Evolutionary conservation across 257 asterid genomes (phyloP).

Genomic region (Solanum sejunctum): DNA sequence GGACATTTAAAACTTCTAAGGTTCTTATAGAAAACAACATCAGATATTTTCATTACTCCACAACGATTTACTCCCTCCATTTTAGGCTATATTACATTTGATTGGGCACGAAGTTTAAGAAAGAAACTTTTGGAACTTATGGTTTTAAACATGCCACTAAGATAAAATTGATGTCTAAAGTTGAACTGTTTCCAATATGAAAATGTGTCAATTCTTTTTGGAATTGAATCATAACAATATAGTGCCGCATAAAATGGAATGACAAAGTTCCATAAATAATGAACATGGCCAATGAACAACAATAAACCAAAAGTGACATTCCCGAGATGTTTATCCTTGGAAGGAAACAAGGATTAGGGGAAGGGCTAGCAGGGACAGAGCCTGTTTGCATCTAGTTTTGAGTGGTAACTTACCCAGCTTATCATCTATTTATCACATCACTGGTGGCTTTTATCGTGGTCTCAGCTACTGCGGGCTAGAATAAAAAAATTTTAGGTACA

Average conservation of each 20-base stretch:
- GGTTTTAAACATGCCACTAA: background rate
- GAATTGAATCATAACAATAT: background rate
- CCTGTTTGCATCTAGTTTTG: background rate
- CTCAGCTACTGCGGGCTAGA: background rate
- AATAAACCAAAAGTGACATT: background rate
- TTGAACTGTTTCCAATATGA: background rate
- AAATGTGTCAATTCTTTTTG: background rate
- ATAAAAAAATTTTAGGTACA: background rate
- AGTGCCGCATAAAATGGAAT: background rate
- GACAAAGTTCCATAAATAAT: background rate
- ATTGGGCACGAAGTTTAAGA: background rate
- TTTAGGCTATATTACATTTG: background rate
- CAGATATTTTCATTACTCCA: background rate
- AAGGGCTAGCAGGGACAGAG: background rate
- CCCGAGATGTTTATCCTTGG: background rate
- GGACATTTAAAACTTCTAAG: background rate
- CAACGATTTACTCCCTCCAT: background rate
- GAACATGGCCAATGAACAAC: background rate
- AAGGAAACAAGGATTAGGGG: background rate
- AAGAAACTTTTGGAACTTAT: background rate
- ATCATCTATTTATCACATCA: background rate
- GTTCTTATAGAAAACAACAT: background rate
- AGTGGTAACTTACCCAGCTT: background rate
- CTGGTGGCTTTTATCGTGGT: background rate
- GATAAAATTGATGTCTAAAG: background rate